Evolutionary conservation across 2,329 filamentous ascomycete species (phyloP), one percentile per base, ranked within the genome.

Genomic region (Talaromyces piceae): DNA sequence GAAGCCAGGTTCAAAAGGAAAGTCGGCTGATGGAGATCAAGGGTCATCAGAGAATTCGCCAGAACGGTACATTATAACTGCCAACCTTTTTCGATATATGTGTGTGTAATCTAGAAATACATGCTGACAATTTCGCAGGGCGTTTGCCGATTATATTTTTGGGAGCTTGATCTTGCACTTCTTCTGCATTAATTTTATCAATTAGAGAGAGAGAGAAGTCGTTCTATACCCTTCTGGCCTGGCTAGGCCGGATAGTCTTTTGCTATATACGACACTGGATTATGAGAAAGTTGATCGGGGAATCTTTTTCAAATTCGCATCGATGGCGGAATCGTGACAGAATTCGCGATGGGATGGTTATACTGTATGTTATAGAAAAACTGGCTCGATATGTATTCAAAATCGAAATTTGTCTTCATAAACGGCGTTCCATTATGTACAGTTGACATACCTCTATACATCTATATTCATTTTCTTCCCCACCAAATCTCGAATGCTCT

Each of bases 131-230:
- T 47, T 13, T 22, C 50, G 51, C 60, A 94, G 90, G 69, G 91
- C 93, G 33, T 98, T 98, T 70, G 91, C 93, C 66, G 93, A 98
- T 74, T 98, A 87, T 67, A 79, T 98, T 54, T 88, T 96, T 61
- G 93, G 91, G 68, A 96, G 91, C 70, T 70, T 98, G 69, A 88
- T 97, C 67, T 75, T 97, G 69, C 93, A 98, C 76, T 95, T 97
- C 76, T 98, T 98, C 79, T 96, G 91, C 73, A 84, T 97, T 69
- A 98, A 98, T 80, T 98, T 98, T 72, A 97, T 98, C 77, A 98
- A 98, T 80, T 98, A 78, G 77, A 60, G 49, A 44, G 43, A 13
- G 7, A 30, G 7, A 13, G 28, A 13, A 30, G 12, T 43, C 18
- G 3, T 12, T 23, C 20, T 41, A 5, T 8, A 5, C 6, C 23